Base-by-base conservation (phyloP, 2,329 filamentous ascomycete genomes). In the Fusarium sp. region DNA sequence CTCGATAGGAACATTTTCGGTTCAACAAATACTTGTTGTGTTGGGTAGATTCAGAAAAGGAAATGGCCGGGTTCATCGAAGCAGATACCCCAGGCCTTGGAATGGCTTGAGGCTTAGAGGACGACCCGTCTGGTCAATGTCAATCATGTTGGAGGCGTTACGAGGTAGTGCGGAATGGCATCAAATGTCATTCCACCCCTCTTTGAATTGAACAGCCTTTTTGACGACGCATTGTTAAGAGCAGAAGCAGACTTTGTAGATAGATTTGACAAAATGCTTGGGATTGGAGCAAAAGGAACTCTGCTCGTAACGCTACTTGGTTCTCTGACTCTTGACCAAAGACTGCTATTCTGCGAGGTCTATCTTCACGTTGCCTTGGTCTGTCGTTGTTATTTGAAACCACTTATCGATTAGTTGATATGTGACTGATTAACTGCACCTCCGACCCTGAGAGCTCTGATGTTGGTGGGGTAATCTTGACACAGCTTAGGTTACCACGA, bases 151-250 rank as follows among this genome's bases (percentile, higher is more conserved):
- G 36, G 58, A 47, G 61, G 65, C 49, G 41, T 59, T 53, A 41
- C 31, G 57, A 61, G 65, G 64, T 49, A 61, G 56, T 54, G 39
- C 44, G 58, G 55, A 39, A 62, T 41, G 39, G 57, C 31, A 58
- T 54, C 22, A 18, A 31, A 18, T 35, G 54, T 25, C 35, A 35
- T 60, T 53, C 22, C 65, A 46, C 54, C 54, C 61, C 50, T 65
- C 70, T 49, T 62, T 73, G 70, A 70, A 73, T 62, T 70, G 70
- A 70, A 70, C 56, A 73, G 58, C 65, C 64, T 61, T 65, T 71
- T 61, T 72, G 46, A 61, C 53, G 46, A 55, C 58, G 45, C 41
- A 47, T 27, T 49, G 64, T 54, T 29, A 39, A 39, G 42, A 47
- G 50, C 55, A 49, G 36, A 50, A 58, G 50, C 52, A 68, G 42